Evolutionary conservation across 1,284 basidiomycete genomes (phyloP), one percentile per base, ranked within the genome.

Genomic region (Mycosarcoma mackinlayi): DNA sequence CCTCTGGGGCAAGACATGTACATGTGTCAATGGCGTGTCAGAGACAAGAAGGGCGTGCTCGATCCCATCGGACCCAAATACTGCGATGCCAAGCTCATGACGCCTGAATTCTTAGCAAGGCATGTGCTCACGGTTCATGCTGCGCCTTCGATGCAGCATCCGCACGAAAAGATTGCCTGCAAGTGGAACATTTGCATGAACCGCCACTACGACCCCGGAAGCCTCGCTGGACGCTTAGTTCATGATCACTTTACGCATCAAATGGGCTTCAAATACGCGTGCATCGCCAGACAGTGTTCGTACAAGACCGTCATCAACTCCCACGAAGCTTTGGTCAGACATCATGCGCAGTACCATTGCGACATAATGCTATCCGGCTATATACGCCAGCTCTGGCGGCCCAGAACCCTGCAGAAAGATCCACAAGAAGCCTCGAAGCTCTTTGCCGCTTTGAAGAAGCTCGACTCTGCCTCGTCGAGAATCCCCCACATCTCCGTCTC

Each of bases 141-240:
- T 16, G 23, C 8, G 13, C 14, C 25, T 3, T 23, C 24, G n/a
- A n/a, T n/a, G 7, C 23, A 37, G 2, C 5, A 35, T 8, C 16
- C 23, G 14, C 6, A 31, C 6, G 23, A 8, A 19, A 61, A 57
- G 35, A 38, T 47, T 10, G 57, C 58, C 11, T 68, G 65, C 42
- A 57, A 54, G 14, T 69, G 66, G 66, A 52, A 40, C 38, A 37
- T 13, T 8, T 69, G 66, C 42, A 44, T 52, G 40, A 69, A 64
- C 18, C 66, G 66, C 0, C 60, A 56, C 24, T 69, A 60, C 18
- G 41, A 56, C 10, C 21, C 58, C 10, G 18, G 41, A 1, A 61
- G 42, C 7, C 56, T 69, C 24, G 66, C 59, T 2, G 21, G 40
- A 19, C 66, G 64, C 28, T 7, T 69, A 13, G 55, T 69, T 4